Evolutionary conservation across 2,329 filamentous ascomycete species (phyloP), one percentile per base, ranked within the genome.

Genomic region (Fusarium transvaalense): DNA sequence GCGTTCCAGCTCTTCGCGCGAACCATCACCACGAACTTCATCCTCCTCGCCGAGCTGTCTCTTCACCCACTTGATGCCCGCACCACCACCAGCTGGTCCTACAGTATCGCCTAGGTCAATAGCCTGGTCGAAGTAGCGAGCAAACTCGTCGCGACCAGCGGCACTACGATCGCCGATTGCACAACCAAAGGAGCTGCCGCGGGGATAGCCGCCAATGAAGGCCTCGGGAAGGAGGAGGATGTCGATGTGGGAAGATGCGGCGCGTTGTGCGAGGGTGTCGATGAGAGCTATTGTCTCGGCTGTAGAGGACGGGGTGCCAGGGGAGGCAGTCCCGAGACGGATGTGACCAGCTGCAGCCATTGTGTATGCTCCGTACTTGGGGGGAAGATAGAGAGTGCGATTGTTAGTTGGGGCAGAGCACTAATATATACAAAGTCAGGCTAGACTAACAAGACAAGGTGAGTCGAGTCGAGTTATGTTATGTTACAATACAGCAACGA

Each of bases 211-310:
- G 46, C 95, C 95, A 3, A 97, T 85, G 76, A 93, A 97, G 23
- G 94, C 94, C 82, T 98, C 94, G 0, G 95, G 95, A 64, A 97
- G 94, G 53, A 97, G 88, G 29, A 97, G 84, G 50, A 97, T 84
- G 77, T 96, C 84, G 38, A 87, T 80, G 5, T 75, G 71, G 57
- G 81, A 75, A 2, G 77, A 72, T 5, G 89, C 86, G n/a, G 94
- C 94, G 35, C 84, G 80, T 25, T 80, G 81, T 34, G 91, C 89
- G 15, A 91, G 88, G 13, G 78, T 71, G 73, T 89, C 84, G 51
- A 97, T 86, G 35, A 90, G 86, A 9, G 79, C 74, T 56, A 97
- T 86, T 1, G 93, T 97, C 34, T 85, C 81, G 25, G 80, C 50
- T 1, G 83, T 85, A 17, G 84, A 85, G 52, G 82, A 67, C 57